Evolutionary conservation across 169 alveolate species (phyloP), one percentile per base, ranked within the genome.

Genomic region (Plasmodium malariae): DNA sequence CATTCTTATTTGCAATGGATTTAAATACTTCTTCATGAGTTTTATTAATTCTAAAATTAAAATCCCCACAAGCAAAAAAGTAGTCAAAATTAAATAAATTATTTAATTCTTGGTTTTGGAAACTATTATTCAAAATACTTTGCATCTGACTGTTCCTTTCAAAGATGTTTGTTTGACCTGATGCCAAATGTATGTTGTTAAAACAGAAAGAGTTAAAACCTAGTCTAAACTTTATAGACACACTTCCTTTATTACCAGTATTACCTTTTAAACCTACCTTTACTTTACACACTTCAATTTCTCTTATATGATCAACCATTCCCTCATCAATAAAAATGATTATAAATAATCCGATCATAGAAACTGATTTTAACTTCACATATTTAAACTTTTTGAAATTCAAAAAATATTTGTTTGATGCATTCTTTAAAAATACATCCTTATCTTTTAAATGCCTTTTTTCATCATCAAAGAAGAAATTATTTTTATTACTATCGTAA

Each of bases 161-260:
- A 74, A 95, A 95, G 14, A 87, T 93, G 37, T 95, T 78, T 24
- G 94, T 95, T 88, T 94, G 93, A 0, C 98, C 98, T 17, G 96
- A 90, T 48, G 88, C 95, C 17, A 97, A 90, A 87, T 97, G 99
- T n/a, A 95, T 93, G 78, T 95, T 95, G 11, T 95, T 89, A 49
- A 96, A 78, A 34, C 95, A 83, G 51, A 83, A 94, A 60, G 93
- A 93, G 62, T 83, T 83, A 54, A 93, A 74, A 2, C 94, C 90
- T 43, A 97, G 83, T 26, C 91, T 59, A 65, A 83, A 83, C 86
- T 96, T 90, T 24, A 95, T 83, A 17, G 95, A 86, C 24, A 96
- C 97, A 9, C 97, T 95, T 26, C 99, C 98, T 93, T 97, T 96
- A 88, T 97, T 96, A 4, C 98, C 98, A 30, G 96, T 85, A 80